These are phyloP conservation scores for Yarrowia phangngaensis DNA, from an alignment of 805 yeast genomes.

Conservation along the genomic window DNA sequence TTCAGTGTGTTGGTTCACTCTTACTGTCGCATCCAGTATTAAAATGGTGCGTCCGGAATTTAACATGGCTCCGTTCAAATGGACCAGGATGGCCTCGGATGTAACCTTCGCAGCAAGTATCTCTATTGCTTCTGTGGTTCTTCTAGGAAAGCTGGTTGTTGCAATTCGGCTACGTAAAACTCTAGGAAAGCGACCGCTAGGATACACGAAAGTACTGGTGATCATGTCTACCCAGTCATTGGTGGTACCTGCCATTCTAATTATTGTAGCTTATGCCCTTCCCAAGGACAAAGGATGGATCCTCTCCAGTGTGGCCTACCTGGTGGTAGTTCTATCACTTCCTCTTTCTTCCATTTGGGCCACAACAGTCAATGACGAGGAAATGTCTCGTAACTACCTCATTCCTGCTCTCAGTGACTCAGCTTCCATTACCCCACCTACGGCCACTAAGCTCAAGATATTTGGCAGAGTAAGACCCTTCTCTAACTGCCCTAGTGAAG, in stretches of 20 bases:
- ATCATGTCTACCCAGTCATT: slow-evolving; percentile 81
- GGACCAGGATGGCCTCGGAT: slow-evolving; percentile 12
- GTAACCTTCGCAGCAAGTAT: slow-evolving; percentile 59
- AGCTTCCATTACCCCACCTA: no score
- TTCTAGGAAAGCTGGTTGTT: slow-evolving; percentile 58
- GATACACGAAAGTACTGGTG: slow-evolving; percentile 70
- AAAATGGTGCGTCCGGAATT: not conserved
- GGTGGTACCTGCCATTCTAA: slow-evolving; percentile 68
- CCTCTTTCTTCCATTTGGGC: slow-evolving; percentile 93
- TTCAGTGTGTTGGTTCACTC: not conserved
- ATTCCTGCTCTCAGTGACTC: not conserved
- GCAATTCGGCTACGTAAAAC: slow-evolving; percentile 71
- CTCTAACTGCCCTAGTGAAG: not conserved
- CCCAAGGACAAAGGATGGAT: slow-evolving; percentile 40
- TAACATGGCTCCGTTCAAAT: not conserved
- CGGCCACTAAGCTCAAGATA: not conserved
- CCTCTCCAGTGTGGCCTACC: slow-evolving; percentile 51
- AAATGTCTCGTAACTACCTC: not conserved
- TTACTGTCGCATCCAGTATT: not conserved
- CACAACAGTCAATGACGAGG: slow-evolving; percentile 4
- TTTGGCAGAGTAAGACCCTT: slow-evolving; percentile 14
- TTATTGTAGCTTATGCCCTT: slow-evolving; percentile 52
- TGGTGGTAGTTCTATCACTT: slow-evolving; percentile 64
- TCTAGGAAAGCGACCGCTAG: slow-evolving; percentile 79
- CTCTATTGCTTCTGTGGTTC: slow-evolving; percentile 55